phyloP scores from a whole-genome alignment of 192 early-diverging fungal genomes.

The Backusella australiensis region DNA sequence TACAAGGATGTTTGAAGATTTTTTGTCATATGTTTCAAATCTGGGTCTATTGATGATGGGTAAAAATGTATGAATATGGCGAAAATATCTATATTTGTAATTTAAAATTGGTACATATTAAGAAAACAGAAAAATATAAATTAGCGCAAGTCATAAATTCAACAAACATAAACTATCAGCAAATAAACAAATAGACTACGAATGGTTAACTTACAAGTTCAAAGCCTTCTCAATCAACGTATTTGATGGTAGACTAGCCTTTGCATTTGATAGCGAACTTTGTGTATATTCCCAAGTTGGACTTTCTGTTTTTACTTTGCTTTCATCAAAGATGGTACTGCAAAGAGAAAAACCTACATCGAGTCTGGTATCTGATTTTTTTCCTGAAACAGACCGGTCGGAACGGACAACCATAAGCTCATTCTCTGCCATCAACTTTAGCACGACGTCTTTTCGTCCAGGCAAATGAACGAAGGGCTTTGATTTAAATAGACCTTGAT shows the following conservation, averaged over 20 bases:
- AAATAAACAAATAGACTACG: neutral
- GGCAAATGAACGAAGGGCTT: constrained; percentile 25
- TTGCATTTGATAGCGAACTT: neutral
- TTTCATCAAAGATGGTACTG: constrained; percentile 20
- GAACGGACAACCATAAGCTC: constrained; percentile 32
- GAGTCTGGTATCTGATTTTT: constrained; percentile 11
- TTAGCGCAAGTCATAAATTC: neutral
- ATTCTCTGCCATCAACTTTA: constrained; percentile 26
- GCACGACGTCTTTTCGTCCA: constrained; percentile 24
- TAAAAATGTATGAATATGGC: constrained; percentile 24
- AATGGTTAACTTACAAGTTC: constrained; percentile 6
- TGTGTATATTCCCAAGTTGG: neutral
- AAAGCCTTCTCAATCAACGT: constrained; percentile 14
- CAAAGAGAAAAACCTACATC: constrained; percentile 28
- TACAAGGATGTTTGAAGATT: constrained; percentile 13
- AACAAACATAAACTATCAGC: neutral
- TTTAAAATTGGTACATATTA: neutral
- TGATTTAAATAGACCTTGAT: constrained; percentile 28
- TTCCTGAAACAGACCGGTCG: constrained; percentile 21
- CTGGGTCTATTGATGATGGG: constrained; percentile 28
- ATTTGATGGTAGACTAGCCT: neutral
- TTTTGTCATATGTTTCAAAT: constrained; percentile 24
- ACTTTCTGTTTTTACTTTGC: neutral
- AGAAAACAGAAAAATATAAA: constrained; percentile 13
- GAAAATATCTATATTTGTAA: constrained; percentile 32